Conservation (phyloP, 352 stramenopile species). For the Aphanomyces astaci region DNA sequence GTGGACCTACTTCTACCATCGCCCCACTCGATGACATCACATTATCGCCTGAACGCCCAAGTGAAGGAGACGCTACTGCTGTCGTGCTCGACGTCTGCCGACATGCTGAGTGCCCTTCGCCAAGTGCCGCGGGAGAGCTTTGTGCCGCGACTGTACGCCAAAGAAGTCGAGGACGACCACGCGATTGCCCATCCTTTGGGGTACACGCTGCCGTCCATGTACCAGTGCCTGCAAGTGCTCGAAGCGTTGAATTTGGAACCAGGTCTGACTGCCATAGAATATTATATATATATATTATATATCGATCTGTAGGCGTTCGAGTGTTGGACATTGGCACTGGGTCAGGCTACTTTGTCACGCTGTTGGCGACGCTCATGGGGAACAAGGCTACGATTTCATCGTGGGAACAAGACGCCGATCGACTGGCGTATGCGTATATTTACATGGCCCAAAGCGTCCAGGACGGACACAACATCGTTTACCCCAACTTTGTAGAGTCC, state of each 20-base stretch:
- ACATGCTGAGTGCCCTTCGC: slow-evolving; percentile 5
- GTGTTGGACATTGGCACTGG: slow-evolving; percentile 20
- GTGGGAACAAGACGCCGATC: slow-evolving; percentile 17
- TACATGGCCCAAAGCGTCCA: slow-evolving; percentile 20
- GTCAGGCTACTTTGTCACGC: slow-evolving; percentile 20
- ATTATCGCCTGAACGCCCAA: not conserved
- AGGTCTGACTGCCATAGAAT: too few species aligned
- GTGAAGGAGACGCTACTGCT: not conserved
- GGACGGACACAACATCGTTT: not conserved
- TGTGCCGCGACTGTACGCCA: slow-evolving; percentile 11
- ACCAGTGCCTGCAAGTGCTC: slow-evolving; percentile 11
- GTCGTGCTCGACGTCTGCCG: not conserved
- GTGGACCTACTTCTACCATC: too few species aligned
- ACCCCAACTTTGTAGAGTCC: slow-evolving; percentile 9
- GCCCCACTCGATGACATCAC: too few species aligned
- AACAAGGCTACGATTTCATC: slow-evolving; percentile 1
- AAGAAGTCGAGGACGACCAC: slow-evolving; percentile 9
- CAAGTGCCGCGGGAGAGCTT: slow-evolving; percentile 18
- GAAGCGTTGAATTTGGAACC: slow-evolving; percentile 9
- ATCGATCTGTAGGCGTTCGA: slow-evolving; percentile 7
- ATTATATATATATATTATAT: too few species aligned
- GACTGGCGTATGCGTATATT: slow-evolving; percentile 19
- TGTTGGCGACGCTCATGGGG: slow-evolving; percentile 12
- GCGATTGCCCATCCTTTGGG: slow-evolving; percentile 13
- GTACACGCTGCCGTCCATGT: slow-evolving; percentile 16